Evolutionary conservation across 2,329 filamentous ascomycete genomes (phyloP), one percentile per base, ranked within the genome.

Genomic region (Chaetomiaceae sp.): DNA sequence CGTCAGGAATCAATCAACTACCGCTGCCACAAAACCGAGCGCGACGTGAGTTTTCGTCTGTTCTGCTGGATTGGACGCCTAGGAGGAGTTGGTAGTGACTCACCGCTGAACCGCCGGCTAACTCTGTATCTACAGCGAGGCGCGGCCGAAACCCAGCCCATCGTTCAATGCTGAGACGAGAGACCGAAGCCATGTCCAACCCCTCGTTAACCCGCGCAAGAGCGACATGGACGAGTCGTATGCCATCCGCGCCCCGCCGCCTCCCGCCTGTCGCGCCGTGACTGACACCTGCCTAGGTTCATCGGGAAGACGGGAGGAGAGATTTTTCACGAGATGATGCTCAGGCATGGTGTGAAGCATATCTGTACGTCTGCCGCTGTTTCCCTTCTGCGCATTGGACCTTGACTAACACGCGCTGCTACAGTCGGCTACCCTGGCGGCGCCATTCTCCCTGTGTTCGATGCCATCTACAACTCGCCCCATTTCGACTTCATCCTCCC

Each of bases 241-340:
- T 62, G 86, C 6, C 36, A 9, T 22, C 39, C 23, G 25, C 43
- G 12, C 37, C 31, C 17, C 31, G 12, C 25, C 29, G 12, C 15
- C 15, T 36, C 38, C 11, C 38, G 31, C 27, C 36, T 36, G 25
- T n/a, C 25, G n/a, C 15, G 20, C 34, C 8, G 37, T 55, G 22
- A 59, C 48, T 54, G 37, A 61, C 51, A 51, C 6, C 19, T 6
- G 5, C n/a, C 17, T 61, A 89, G 86, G 56, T 95, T 97, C 72
- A 90, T 97, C 67, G 92, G 92, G 59, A 92, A 91, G 80, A 95
- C 84, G 46, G 92, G 94, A 68, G 94, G 94, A 68, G 87, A 96
- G 72, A 96, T 97, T 64, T 96, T 97, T 73, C 91, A 97, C 72
- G 92, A 97, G 75, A 97, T 97, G 92, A 96, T 99, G 91, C 80